Conservation (phyloP, 208 protist genomes). For the Trypanosomatidae sp. region DNA sequence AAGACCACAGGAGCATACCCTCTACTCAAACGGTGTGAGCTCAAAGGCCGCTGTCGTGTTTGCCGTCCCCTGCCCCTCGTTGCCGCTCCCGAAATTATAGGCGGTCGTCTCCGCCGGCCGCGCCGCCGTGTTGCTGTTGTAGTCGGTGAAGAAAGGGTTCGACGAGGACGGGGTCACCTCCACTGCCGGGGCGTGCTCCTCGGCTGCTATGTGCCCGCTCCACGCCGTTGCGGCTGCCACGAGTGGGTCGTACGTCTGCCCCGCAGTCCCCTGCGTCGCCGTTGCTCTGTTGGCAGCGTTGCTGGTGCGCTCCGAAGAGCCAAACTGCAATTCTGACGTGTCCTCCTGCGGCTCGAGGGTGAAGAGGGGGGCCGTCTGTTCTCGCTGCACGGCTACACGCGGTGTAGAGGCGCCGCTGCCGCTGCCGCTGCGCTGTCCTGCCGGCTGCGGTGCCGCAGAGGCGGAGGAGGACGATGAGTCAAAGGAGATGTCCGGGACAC, state of each 20-base stretch:
- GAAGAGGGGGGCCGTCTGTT: constrained; percentile 8
- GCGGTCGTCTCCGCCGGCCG: neutral
- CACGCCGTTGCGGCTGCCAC: too few species aligned
- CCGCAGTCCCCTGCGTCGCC: too few species aligned
- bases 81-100: neutral
- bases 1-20: too few species aligned
- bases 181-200: constrained; percentile 1
- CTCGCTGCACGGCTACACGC: neutral
- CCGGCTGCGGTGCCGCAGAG: neutral
- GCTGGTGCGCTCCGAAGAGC: too few species aligned
- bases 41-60: constrained; percentile 5
- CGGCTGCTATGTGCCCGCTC: too few species aligned
- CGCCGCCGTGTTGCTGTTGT: too few species aligned
- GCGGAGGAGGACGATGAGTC: neutral
- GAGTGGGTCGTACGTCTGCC: too few species aligned
- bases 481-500: too few species aligned
- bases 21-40: constrained; percentile 18
- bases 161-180: constrained; percentile 15
- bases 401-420: too few species aligned
- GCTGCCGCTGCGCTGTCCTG: constrained; percentile 11
- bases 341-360: constrained; percentile 23
- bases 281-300: neutral
- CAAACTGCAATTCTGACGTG: too few species aligned
- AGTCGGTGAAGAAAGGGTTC: constrained; percentile 27
- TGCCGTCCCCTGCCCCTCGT: neutral